These are phyloP conservation scores for Talaromyces trachyspermus DNA, from an alignment of 495 filamentous ascomycete genomes.

Conservation along the genomic window DNA sequence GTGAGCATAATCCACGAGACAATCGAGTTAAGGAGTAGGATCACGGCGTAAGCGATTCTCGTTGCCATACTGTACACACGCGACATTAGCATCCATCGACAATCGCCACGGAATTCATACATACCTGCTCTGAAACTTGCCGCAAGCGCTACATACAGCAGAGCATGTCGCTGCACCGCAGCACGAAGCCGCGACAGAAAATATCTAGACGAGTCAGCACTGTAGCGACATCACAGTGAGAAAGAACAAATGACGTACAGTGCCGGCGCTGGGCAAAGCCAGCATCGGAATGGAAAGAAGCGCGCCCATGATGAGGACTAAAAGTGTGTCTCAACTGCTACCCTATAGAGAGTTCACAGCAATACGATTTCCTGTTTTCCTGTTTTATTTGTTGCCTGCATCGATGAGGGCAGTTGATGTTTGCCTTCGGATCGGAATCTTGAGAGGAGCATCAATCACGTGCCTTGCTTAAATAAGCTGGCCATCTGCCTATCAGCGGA, in stretches of 20 bases:
- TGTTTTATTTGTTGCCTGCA: too few relatives aligned
- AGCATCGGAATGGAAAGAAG: slow-evolving; percentile 83
- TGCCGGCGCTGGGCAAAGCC: slow-evolving; percentile 77
- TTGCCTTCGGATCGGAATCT: too few relatives aligned
- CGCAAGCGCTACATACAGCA: slow-evolving; percentile 87
- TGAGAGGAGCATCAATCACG: too few relatives aligned
- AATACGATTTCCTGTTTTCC: too few relatives aligned
- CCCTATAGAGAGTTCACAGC: too few relatives aligned
- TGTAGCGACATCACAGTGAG: neutral
- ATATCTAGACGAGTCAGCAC: slow-evolving; percentile 47
- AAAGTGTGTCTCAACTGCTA: too few relatives aligned
- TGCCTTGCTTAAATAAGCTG: too few relatives aligned
- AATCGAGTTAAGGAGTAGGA: slow-evolving; percentile 93
- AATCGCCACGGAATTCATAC: slow-evolving; percentile 4
- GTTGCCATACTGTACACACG: slow-evolving; percentile 68
- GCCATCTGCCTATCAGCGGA: too few relatives aligned
- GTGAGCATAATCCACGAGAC: slow-evolving; percentile 99
- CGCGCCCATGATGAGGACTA: slow-evolving; percentile 73
- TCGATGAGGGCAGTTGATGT: too few relatives aligned
- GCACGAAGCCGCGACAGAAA: slow-evolving; percentile 73
- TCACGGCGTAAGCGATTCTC: slow-evolving; percentile 92
- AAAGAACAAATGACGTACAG: slow-evolving; percentile 49
- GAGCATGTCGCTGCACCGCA: slow-evolving; percentile 94
- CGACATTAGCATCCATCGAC: slow-evolving; percentile 13
- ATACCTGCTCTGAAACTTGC: slow-evolving; percentile 93